Percentiles rank a stretch among this genome's conserved stretches.
Conservation (phyloP, 768 basidiomycete species). For the Clitopilus passeckerianus region DNA sequence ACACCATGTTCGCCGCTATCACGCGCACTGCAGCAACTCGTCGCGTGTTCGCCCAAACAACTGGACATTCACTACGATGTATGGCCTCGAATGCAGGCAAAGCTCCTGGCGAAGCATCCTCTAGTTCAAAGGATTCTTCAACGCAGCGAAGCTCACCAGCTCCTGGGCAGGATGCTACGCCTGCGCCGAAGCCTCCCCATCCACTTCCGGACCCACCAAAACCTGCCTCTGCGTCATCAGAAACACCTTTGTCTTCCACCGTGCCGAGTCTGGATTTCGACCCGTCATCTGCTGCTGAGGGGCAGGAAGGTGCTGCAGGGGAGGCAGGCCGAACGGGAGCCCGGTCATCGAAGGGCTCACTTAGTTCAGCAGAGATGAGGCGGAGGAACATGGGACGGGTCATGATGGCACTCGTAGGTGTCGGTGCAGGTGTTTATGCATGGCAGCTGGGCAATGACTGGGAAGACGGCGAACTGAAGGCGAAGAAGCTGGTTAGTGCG, state of each 20-base stretch:
- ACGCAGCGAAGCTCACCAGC: slow-evolving; percentile 1
- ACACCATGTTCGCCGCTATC: not conserved
- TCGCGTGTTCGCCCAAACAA: slow-evolving; percentile 5
- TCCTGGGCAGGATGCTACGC: slow-evolving; percentile 3
- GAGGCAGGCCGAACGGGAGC: slow-evolving; percentile 53
- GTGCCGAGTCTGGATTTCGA: slow-evolving; percentile 64
- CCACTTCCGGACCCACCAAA: slow-evolving; percentile 9
- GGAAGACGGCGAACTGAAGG: slow-evolving; percentile 66
- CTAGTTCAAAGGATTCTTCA: not conserved
- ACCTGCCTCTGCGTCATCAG: slow-evolving; percentile 8
- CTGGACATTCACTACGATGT: slow-evolving; percentile 6
- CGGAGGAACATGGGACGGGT: slow-evolving; percentile 53
- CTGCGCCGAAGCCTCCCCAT: slow-evolving; percentile 13
- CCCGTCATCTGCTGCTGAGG: slow-evolving; percentile 31
- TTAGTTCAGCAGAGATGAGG: slow-evolving; percentile 74
- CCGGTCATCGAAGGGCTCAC: slow-evolving; percentile 68
- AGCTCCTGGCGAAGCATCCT: not conserved
- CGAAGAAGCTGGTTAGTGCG: slow-evolving; percentile 52
- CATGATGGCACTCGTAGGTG: slow-evolving; percentile 44
- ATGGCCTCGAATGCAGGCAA: not conserved
- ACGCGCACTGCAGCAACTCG: not conserved
- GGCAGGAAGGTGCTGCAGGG: slow-evolving; percentile 33
- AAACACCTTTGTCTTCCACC: slow-evolving; percentile 17
- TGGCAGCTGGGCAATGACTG: slow-evolving; percentile 77
- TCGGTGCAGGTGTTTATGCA: slow-evolving; percentile 52